Evolutionary conservation across 2,329 filamentous ascomycete genomes (phyloP), one percentile per base, ranked within the genome.

Genomic region (Pleoardoris graminearum): DNA sequence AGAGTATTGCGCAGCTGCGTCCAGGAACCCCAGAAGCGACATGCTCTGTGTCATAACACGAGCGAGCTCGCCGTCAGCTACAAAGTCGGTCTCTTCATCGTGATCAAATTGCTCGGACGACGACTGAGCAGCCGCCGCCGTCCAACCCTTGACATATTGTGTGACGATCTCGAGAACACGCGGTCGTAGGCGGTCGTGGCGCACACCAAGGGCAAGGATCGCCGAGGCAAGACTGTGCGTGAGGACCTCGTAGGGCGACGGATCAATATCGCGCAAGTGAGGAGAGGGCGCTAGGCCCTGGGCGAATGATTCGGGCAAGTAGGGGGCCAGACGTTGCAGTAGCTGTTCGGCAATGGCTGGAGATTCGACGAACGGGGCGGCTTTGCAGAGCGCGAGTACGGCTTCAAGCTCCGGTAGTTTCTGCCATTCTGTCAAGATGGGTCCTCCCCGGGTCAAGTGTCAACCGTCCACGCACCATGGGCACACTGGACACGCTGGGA

Each of bases 321-420:
- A 97, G 4, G 88, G 88, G 7, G 86, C 83, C 35, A 99, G 78
- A 62, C 96, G 91, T 29, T 82, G 80, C n/a, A 87, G 83, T 33
- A 99, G 83, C 64, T 85, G 88, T 65, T 89, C 85, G 23, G 91
- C 92, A 67, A 89, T 88, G 55, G 90, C 84, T 36, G 78, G 74
- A 39, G 85, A 86, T 47, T 86, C 81, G 22, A 97, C 81, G 21
- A 85, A 82, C 3, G 91, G 88, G 3, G 92, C 90, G 48, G 93
- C 90, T 76, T 92, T 93, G 79, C 93, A 97, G 22, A 99, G 81
- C 37, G 94, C 91, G 22, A 97, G 77, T 22, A 99, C 82, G 48
- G 96, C 89, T 73, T 99, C 93, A 62, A 96, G 87, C 79, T 99
- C 95, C 66, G 90, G 87, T 48, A 92, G 85, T 48, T 87, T 90